A percentile compares a stretch with the other conserved stretches of the same genome.
Conservation (phyloP, 495 filamentous ascomycete genomes). For the Halenospora varia region DNA sequence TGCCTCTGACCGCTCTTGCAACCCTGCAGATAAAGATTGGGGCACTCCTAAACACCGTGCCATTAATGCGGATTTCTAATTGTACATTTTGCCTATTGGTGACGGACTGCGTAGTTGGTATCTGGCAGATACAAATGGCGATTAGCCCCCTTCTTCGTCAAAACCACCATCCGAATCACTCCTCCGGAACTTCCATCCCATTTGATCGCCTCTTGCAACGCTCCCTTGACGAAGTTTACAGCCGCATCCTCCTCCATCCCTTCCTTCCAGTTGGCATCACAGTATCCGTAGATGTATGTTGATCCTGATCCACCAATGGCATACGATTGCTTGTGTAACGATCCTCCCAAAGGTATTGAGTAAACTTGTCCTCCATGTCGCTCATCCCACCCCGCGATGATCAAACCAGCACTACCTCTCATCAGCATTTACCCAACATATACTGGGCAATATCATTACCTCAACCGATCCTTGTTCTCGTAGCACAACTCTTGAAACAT, state of each 20-base stretch:
- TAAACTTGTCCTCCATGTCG: constrained; percentile 95
- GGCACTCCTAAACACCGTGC: constrained; percentile 20
- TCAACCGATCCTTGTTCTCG: constrained; percentile 88
- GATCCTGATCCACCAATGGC: constrained; percentile 95
- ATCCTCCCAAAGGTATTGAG: constrained; percentile 93
- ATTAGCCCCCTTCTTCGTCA: constrained; percentile 82
- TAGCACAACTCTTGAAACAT: constrained; percentile 98
- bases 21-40: not conserved
- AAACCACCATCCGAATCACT: constrained; percentile 94
- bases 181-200: constrained; percentile 99
- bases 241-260: constrained; percentile 92
- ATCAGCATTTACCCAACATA: constrained; percentile 13
- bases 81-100: constrained; percentile 26
- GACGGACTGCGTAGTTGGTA: constrained; percentile 62
- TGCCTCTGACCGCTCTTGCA: constrained; percentile 7
- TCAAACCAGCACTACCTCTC: constrained; percentile 76
- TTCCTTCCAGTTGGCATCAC: constrained; percentile 94
- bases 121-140: constrained; percentile 90
- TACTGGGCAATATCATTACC: constrained; percentile 37
- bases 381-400: constrained; percentile 94
- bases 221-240: constrained; percentile 86
- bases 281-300: constrained; percentile 99
- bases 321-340: constrained; percentile 94
- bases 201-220: constrained; percentile 91
- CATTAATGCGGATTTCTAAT: constrained; percentile 23